A percentile compares a stretch with the other conserved stretches of the same genome.
Evolutionary conservation across 2,329 filamentous ascomycete species (phyloP).

Genomic region (Ophiocordyceps australis): DNA sequence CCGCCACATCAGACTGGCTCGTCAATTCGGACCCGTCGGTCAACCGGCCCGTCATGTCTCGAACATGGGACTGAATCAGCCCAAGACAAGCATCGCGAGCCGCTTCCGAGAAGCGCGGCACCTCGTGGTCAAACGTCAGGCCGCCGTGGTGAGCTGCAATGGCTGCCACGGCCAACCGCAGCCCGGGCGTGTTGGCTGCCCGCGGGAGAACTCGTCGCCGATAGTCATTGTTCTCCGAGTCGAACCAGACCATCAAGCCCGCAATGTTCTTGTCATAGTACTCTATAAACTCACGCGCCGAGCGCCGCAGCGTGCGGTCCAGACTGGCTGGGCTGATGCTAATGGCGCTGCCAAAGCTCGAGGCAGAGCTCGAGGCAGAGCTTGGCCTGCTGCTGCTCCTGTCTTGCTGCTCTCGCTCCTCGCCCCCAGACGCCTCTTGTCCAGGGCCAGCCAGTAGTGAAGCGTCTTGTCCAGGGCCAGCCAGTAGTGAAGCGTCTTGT

Average conservation of each 20-base stretch:
- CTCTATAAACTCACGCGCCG: conserved; percentile 8
- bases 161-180: conserved; percentile 10
- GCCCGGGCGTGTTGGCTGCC: conserved; percentile 8
- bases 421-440: neutral
- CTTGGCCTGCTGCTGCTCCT: neutral
- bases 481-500: no score
- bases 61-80: conserved; percentile 7
- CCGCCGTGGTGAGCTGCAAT: conserved; percentile 11
- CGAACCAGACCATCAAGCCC: conserved; percentile 13
- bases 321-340: conserved; percentile 1
- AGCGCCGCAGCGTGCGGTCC: conserved; percentile 5
- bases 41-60: conserved; percentile 8
- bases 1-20: conserved; percentile 6
- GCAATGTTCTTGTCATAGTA: conserved; percentile 12
- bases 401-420: no score
- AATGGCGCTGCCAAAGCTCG: no score
- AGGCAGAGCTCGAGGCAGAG: neutral
- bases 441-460: neutral
- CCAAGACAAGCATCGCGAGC: conserved; percentile 10
- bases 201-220: conserved; percentile 8
- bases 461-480: neutral
- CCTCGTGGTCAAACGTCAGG: conserved; percentile 5
- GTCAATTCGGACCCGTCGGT: conserved; percentile 6
- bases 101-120: conserved; percentile 7
- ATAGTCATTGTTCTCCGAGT: conserved; percentile 11